Evolutionary conservation across 2,329 filamentous ascomycete genomes (phyloP).

Genomic region (Monilinia fructicola): DNA sequence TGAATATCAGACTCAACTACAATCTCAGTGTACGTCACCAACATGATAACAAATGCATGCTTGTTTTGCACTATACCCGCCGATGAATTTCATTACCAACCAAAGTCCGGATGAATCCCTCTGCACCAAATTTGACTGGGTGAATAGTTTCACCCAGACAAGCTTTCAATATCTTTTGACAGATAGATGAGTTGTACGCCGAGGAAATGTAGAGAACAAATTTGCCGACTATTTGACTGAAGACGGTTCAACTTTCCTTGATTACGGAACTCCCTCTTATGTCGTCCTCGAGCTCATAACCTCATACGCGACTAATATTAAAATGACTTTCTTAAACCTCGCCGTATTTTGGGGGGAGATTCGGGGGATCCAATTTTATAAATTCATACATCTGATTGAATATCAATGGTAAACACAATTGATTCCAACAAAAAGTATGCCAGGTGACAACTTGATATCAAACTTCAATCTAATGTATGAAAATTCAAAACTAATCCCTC

Average conservation of each 20-base stretch:
- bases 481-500: no score
- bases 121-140: neutral
- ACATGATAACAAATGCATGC: neutral
- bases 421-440: no score
- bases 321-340: no score
- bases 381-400: no score
- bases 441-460: no score
- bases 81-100: neutral
- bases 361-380: no score
- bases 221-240: neutral
- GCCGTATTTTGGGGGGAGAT: no score
- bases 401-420: no score
- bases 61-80: neutral
- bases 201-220: neutral
- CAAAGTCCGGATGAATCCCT: neutral
- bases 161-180: neutral
- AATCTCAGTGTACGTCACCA: slow-evolving; percentile 3
- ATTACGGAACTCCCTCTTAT: neutral
- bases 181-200: neutral
- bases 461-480: no score
- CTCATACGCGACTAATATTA: no score
- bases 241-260: neutral
- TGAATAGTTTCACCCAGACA: neutral
- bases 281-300: neutral
- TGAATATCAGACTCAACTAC: neutral